phyloP scores from a whole-genome alignment of 73 alveolate species.

The Paramecium octaurelia region DNA sequence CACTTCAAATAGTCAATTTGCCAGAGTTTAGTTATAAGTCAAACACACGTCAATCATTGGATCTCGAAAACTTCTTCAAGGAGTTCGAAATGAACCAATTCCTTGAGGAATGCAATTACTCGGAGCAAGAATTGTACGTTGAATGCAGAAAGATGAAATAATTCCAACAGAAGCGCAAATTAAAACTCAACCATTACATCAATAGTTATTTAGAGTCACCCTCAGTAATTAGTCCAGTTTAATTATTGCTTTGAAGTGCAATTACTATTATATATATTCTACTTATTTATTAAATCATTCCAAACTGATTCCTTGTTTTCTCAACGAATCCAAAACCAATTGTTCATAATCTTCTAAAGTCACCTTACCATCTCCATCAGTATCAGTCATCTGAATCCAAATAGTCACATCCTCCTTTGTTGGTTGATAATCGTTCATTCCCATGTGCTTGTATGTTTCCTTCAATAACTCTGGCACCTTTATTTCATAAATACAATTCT shows the following conservation, averaged over 20 bases:
- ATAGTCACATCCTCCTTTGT: constrained; percentile 57
- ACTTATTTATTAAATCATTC: constrained; percentile 30
- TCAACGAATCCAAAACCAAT: constrained; percentile 35
- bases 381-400: constrained; percentile 59
- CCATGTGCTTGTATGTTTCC: constrained; percentile 58
- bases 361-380: constrained; percentile 62
- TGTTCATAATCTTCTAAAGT: constrained; percentile 58
- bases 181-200: constrained; percentile 4
- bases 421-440: constrained; percentile 56
- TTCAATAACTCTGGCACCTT: constrained; percentile 41
- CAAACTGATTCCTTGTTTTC: constrained; percentile 52
- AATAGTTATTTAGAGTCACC: constrained; percentile 22
- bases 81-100: constrained; percentile 36
- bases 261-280: background rate
- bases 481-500: background rate
- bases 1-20: background rate
- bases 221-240: constrained; percentile 40
- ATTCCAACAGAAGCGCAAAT: background rate
- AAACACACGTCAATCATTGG: background rate
- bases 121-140: background rate
- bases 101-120: constrained; percentile 19
- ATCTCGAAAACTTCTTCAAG: constrained; percentile 28
- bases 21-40: constrained; percentile 33
- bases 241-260: constrained; percentile 18
- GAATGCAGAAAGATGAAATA: background rate